Conservation (phyloP, 345 rosid genomes). For the Populus alba region DNA sequence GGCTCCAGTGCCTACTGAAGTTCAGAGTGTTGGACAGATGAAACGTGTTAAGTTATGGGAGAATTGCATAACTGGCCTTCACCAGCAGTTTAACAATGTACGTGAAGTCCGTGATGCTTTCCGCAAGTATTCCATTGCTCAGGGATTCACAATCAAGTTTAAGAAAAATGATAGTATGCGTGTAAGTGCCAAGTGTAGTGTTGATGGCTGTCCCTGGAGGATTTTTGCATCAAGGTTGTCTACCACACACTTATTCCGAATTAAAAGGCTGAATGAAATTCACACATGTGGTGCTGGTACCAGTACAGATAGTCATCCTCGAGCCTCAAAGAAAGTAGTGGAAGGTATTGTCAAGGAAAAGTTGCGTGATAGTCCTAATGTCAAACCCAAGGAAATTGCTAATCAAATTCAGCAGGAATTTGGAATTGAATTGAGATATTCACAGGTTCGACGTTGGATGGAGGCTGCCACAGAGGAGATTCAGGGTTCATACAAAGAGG, state of each 20-base stretch:
- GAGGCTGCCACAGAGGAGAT: slow-evolving; percentile 25
- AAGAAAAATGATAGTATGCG: slow-evolving; percentile 26
- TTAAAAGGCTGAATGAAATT: slow-evolving; percentile 13
- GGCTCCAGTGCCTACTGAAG: slow-evolving; percentile 9
- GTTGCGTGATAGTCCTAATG: slow-evolving; percentile 19
- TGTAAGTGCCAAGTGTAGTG: slow-evolving; percentile 29
- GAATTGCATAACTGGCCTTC: slow-evolving; percentile 32
- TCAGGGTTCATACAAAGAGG: slow-evolving; percentile 28
- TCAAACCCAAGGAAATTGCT: slow-evolving; percentile 26
- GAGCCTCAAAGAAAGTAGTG: slow-evolving; percentile 29
- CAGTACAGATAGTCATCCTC: slow-evolving; percentile 6
- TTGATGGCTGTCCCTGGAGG: slow-evolving; percentile 30
- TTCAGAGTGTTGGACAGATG: slow-evolving; percentile 13
- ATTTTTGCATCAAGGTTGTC: slow-evolving; percentile 26
- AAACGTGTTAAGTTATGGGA: slow-evolving; percentile 31
- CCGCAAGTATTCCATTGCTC: slow-evolving; percentile 25
- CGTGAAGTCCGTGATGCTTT: slow-evolving; percentile 26
- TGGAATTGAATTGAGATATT: slow-evolving; percentile 28
- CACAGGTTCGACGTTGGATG: slow-evolving; percentile 27
- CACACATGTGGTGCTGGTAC: slow-evolving; percentile 25
- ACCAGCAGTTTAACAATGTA: slow-evolving; percentile 30
- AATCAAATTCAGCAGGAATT: slow-evolving; percentile 22
- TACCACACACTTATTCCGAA: slow-evolving; percentile 19
- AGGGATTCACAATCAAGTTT: slow-evolving; percentile 25
- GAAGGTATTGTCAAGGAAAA: slow-evolving; percentile 28